A percentile compares a stretch with the other conserved stretches of the same genome.
Evolutionary conservation across 2,329 filamentous ascomycete species (phyloP).

Genomic region (Verticillium nubilum): DNA sequence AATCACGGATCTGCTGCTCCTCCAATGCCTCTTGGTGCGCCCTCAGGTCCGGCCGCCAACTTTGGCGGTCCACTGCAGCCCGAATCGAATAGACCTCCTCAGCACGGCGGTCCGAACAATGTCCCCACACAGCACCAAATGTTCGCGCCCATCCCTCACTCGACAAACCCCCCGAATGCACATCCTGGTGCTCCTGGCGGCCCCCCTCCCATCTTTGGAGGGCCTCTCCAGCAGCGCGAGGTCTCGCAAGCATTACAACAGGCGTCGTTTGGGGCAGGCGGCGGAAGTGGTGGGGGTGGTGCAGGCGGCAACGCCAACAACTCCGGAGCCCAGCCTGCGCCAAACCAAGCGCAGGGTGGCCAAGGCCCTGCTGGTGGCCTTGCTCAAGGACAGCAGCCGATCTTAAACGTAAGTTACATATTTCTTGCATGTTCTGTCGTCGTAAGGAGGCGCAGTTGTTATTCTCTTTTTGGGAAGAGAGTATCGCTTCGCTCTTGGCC

Average conservation of each 20-base stretch:
- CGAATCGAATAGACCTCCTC: conserved; percentile 44
- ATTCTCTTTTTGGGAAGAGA: too few species aligned
- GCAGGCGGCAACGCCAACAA: conserved; percentile 8
- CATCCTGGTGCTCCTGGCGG: conserved; percentile 55
- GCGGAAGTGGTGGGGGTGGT: conserved; percentile 26
- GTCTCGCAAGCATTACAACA: conserved; percentile 53
- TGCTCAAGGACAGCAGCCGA: conserved; percentile 77
- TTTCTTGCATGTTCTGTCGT: neutral
- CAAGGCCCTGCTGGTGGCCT: conserved; percentile 44
- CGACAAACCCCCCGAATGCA: conserved; percentile 41
- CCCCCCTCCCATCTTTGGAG: conserved; percentile 62
- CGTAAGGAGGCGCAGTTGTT: neutral
- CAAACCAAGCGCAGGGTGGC: neutral
- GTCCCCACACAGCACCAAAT: conserved; percentile 47
- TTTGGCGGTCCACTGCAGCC: conserved; percentile 52
- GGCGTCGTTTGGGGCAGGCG: conserved; percentile 49
- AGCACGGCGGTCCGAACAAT: conserved; percentile 44
- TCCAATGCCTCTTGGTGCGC: conserved; percentile 45
- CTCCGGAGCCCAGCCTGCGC: conserved; percentile 24
- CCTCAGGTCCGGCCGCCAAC: conserved; percentile 41
- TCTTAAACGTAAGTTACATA: conserved; percentile 62
- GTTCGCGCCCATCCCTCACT: conserved; percentile 49
- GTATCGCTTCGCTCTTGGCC: too few species aligned
- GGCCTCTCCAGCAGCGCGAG: conserved; percentile 58
- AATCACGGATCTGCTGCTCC: conserved; percentile 60